phyloP scores from a whole-genome alignment of 768 basidiomycete genomes.

The Boletus pseudo-olivaceus region DNA sequence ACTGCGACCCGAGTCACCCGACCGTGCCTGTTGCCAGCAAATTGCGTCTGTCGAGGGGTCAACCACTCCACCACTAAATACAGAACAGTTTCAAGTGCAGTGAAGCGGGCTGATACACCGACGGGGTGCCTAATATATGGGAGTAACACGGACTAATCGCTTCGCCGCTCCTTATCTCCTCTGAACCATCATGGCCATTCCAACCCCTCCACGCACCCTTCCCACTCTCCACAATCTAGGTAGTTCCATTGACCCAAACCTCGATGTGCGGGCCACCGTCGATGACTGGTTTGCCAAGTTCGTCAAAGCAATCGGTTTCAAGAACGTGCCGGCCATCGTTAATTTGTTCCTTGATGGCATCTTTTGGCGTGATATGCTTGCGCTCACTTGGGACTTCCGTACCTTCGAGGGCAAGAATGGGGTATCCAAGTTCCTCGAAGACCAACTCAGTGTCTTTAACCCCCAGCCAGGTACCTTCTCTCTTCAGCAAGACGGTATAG shows the following conservation, averaged over 20 bases:
- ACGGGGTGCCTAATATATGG: neutral
- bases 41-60: neutral
- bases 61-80: neutral
- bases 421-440: conserved; percentile 44
- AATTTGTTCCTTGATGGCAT: conserved; percentile 32
- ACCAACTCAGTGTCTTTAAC: conserved; percentile 35
- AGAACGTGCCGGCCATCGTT: conserved; percentile 36
- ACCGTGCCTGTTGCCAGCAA: neutral
- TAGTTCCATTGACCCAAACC: conserved; percentile 24
- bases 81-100: neutral
- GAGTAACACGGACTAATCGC: neutral
- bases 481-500: conserved; percentile 18
- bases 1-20: too few relatives aligned
- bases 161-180: neutral
- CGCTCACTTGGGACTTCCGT: conserved; percentile 62
- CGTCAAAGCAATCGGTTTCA: conserved; percentile 28
- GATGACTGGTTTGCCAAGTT: conserved; percentile 43
- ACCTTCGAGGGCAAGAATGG: conserved; percentile 45
- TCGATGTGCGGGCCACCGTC: conserved; percentile 37
- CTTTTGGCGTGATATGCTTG: conserved; percentile 60
- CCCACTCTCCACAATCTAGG: conserved; percentile 26
- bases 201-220: conserved; percentile 5
- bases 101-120: neutral
- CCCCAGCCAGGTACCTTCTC: conserved; percentile 19
- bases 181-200: conserved; percentile 6